Conservation (phyloP, 2,329 filamentous ascomycete genomes). For the Bipolaris cookei region DNA sequence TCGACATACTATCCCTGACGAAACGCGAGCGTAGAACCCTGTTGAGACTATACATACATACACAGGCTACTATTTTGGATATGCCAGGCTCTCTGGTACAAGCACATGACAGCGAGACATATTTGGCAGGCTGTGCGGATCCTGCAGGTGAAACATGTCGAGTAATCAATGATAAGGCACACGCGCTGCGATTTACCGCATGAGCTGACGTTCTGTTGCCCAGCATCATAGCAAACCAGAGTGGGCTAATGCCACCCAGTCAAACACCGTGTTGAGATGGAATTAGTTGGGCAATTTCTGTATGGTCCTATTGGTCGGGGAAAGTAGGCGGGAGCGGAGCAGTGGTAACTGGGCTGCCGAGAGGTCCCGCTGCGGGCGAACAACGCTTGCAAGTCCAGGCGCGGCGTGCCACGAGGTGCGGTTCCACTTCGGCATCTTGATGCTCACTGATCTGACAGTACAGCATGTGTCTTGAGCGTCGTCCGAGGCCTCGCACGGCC, state of each 20-base stretch:
- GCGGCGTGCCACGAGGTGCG: slow-evolving; percentile 4
- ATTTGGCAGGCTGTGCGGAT: background rate
- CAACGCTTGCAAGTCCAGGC: slow-evolving; percentile 6
- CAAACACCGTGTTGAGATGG: slow-evolving; percentile 5
- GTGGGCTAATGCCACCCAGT: slow-evolving; percentile 4
- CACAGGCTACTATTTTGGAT: slow-evolving; percentile 3
- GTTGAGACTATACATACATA: background rate
- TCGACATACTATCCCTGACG: background rate
- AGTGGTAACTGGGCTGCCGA: slow-evolving; percentile 16
- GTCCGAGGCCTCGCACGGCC: slow-evolving; percentile 11
- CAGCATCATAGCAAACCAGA: background rate
- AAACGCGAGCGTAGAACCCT: background rate
- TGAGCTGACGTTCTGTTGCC: background rate
- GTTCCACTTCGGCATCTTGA: background rate
- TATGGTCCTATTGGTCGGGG: slow-evolving; percentile 20
- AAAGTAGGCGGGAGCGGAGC: slow-evolving; percentile 19
- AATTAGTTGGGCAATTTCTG: slow-evolving; percentile 5
- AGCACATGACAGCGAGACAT: background rate
- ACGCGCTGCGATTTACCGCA: background rate
- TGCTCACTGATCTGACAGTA: slow-evolving; percentile 9
- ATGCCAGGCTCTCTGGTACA: too few relatives aligned
- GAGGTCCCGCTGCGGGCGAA: slow-evolving; percentile 31
- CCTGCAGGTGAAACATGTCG: background rate
- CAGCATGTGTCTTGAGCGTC: background rate
- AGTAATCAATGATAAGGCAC: slow-evolving; percentile 1